A percentile compares a stretch with the other conserved stretches of the same genome.
Conservation (phyloP, 148 eudicot genomes). For the Cornus suecica region DNA sequence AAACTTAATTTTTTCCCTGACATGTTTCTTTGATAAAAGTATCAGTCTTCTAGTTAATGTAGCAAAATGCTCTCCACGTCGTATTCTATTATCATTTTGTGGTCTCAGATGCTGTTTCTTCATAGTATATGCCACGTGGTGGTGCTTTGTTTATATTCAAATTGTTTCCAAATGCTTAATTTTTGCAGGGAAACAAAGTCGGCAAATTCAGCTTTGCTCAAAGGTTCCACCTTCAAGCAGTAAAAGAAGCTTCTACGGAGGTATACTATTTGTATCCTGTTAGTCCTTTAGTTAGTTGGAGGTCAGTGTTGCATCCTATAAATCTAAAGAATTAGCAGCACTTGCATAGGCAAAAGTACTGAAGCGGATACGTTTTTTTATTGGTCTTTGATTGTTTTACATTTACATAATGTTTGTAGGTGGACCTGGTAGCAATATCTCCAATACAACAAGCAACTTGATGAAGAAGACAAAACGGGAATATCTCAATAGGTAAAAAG, state of each 20-base stretch:
- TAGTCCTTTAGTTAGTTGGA: background rate
- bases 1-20: background rate
- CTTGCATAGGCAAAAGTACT: background rate
- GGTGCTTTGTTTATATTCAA: background rate
- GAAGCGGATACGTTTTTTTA: constrained; percentile 2
- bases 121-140: background rate
- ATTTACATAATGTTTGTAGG: constrained; percentile 26
- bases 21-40: background rate
- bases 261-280: constrained; percentile 25
- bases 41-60: background rate
- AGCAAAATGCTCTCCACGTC: too few relatives aligned
- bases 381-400: background rate
- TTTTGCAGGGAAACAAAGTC: constrained; percentile 63
- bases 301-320: background rate
- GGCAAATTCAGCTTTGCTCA: constrained; percentile 63
- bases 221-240: constrained; percentile 82
- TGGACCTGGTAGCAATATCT: constrained; percentile 48
- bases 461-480: constrained; percentile 89
- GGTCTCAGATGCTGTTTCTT: background rate
- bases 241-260: constrained; percentile 65
- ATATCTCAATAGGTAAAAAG: constrained; percentile 58
- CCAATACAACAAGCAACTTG: constrained; percentile 71
- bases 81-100: background rate
- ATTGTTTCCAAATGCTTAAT: background rate
- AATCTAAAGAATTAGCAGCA: background rate